These are phyloP conservation scores for Marasmius tenuissimus DNA, from an alignment of 1,284 basidiomycete species.

Conservation along the genomic window DNA sequence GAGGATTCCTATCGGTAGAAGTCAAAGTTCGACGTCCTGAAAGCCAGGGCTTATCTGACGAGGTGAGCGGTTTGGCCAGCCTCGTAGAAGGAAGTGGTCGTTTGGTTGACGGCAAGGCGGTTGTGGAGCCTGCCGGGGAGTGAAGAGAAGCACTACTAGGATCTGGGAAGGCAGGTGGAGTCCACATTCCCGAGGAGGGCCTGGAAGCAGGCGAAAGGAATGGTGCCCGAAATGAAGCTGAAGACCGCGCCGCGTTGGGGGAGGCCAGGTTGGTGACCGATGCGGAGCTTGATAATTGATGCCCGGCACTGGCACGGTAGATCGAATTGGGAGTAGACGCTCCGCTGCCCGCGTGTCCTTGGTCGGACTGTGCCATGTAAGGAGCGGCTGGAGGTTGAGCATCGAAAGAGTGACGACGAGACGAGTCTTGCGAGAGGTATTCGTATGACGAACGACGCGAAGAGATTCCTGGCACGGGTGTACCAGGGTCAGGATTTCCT, in stretches of 20 bases:
- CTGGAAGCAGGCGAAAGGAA: conserved; percentile 69
- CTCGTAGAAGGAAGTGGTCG: conserved; percentile 50
- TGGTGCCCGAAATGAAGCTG: conserved; percentile 59
- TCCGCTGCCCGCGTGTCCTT: conserved; percentile 21
- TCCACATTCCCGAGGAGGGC: conserved; percentile 58
- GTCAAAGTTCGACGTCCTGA: conserved; percentile 16
- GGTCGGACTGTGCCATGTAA: conserved; percentile 38
- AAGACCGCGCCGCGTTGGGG: conserved; percentile 22
- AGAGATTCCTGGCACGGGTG: conserved; percentile 37
- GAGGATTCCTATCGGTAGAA: conserved; percentile 29
- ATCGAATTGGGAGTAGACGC: conserved; percentile 32
- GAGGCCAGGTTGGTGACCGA: conserved; percentile 26
- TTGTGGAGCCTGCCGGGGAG: conserved; percentile 31
- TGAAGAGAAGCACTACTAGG: conserved; percentile 18
- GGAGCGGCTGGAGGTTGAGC: conserved; percentile 39
- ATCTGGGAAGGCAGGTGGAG: conserved; percentile 45
- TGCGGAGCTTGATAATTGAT: not conserved
- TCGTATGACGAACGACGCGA: conserved; percentile 27
- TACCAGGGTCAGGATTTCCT: conserved; percentile 58
- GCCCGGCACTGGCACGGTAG: conserved; percentile 51
- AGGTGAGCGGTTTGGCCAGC: conserved; percentile 42
- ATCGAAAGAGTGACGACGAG: conserved; percentile 16
- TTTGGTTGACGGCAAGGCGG: conserved; percentile 34
- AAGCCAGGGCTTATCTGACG: conserved; percentile 56
- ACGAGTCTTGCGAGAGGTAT: conserved; percentile 7